Base-by-base conservation (phyloP, 2,329 filamentous ascomycete genomes). In the Colletotrichum sp. region DNA sequence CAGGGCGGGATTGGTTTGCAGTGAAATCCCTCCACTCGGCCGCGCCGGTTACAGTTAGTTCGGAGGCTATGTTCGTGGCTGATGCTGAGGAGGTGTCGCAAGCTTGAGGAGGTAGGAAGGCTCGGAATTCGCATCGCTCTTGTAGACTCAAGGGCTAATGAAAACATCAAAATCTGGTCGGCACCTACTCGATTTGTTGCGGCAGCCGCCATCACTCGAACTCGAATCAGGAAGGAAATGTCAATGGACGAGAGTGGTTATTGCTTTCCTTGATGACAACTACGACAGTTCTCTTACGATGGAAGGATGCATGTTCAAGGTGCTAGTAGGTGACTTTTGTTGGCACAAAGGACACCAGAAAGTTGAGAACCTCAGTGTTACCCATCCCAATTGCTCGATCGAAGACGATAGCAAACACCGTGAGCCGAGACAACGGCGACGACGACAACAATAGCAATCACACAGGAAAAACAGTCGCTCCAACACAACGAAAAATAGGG, bases 261-360 rank as follows among this genome's bases (percentile, higher is more conserved):
- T 12, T n/a, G 43, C 43, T 21, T 48, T 48, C 5, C 38, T 12
- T n/a, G 6, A 48, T 6, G 9, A n/a, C 43, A 2, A n/a, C 18
- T 21, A 0, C 18, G 10, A 21, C 6, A 48, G 9, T 21, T 21
- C 18, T 0, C 0, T 12, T 21, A 21, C 18, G 3, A 48, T 21
- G 18, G 43, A 48, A 48, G 6, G 18, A 48, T 48, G 43, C 18
- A 21, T 48, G 43, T 48, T 48, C 43, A 21, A 2, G 9, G 9
- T n/a, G 43, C 10, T 21, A 2, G 43, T 21, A 2, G 18, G 16
- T n/a, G 16, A 43, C 38, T 43, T 18, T n/a, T 2, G 16, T 18
- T 3, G 38, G 38, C 38, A 43, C 8, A 18, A 18, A 18, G 16
- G 5, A n/a, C 5, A n/a, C 38, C 38, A 43, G 36, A 43, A 10